These are phyloP conservation scores for Lachnum nothofagi DNA, from an alignment of 2,329 filamentous ascomycete genomes.

Conservation along the genomic window DNA sequence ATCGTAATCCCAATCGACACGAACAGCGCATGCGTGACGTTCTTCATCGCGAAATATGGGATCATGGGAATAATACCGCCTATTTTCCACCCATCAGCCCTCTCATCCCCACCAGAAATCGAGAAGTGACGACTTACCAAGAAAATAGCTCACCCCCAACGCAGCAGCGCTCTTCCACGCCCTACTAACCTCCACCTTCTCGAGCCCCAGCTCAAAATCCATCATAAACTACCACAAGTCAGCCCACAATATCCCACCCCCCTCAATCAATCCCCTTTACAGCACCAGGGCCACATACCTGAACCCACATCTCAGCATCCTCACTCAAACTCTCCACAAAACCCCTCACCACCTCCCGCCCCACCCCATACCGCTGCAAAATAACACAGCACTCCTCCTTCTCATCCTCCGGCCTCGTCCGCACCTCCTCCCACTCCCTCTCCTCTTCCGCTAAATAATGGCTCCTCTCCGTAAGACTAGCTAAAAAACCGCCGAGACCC, in stretches of 20 bases:
- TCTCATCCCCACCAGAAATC: background rate
- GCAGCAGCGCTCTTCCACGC: slow-evolving; percentile 27
- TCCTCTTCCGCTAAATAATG: slow-evolving; percentile 37
- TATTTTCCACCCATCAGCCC: slow-evolving; percentile 9
- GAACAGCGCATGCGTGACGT: slow-evolving; percentile 39
- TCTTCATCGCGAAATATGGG: slow-evolving; percentile 44
- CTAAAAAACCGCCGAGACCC: slow-evolving; percentile 58
- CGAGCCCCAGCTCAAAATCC: slow-evolving; percentile 41
- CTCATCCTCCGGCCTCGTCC: slow-evolving; percentile 33
- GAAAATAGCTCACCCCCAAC: slow-evolving; percentile 33
- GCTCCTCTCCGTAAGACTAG: slow-evolving; percentile 40
- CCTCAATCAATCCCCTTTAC: no score
- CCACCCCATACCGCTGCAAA: slow-evolving; percentile 37
- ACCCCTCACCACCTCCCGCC: slow-evolving; percentile 25
- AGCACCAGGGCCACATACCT: slow-evolving; percentile 7
- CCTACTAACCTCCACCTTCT: slow-evolving; percentile 30
- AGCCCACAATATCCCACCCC: no score
- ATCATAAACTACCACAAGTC: slow-evolving; percentile 45
- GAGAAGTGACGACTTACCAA: slow-evolving; percentile 23
- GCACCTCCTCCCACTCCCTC: slow-evolving; percentile 36
- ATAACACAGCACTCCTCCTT: slow-evolving; percentile 37
- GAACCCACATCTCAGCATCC: slow-evolving; percentile 15
- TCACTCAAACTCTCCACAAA: slow-evolving; percentile 32
- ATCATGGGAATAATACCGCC: slow-evolving; percentile 44
- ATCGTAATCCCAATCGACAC: slow-evolving; percentile 48